Evolutionary conservation across 371 early-diverging fungal species (phyloP), one percentile per base, ranked within the genome.

Genomic region (Saksenaea vasiformis): DNA sequence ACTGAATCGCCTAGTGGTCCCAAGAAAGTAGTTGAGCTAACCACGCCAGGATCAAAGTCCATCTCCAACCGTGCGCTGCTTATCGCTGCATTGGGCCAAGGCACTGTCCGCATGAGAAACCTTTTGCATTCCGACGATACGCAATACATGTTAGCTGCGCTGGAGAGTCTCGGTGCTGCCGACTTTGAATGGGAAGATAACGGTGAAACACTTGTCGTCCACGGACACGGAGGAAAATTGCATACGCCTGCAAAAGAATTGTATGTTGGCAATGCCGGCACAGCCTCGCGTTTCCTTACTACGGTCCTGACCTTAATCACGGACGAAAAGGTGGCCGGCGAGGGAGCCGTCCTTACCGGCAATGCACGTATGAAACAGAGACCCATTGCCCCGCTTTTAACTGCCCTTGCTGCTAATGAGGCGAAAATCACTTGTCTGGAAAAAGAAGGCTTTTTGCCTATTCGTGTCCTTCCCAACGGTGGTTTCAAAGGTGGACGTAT

Each of bases 351-450:
- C 53, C 79, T 98, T 55, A 98, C 99, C 0, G 99, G 98, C 56
- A 98, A 98, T 68, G 92, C 95, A 11, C 90, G 98, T 62, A 98
- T 98, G 98, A 95, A 96, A 79, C 93, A 93, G 78, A 87, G 98
- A 41, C 98, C 98, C 8, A 93, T 96, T 63, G 95, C 90, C 0
- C 94, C 95, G 14, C 83, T 98, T 15, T 88, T 98, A 17, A 89
- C 86, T 22, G 95, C 98, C 0, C 81, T 98, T 56, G 79, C 77
- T 14, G 74, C 84, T 28, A 94, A 95, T 70, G 95, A 94, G 22
- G 90, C 91, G 41, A 61, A 81, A 2, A 85, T 98, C 64, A 78
- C 85, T 47, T 98, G 92, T 59, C 53, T 85, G 31, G 96, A 93
- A 72, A 85, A 85, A 51, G 77, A 87, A 61, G 98, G 98, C 1